Conservation (phyloP, 306 rosid species). For the Corylus americana region DNA sequence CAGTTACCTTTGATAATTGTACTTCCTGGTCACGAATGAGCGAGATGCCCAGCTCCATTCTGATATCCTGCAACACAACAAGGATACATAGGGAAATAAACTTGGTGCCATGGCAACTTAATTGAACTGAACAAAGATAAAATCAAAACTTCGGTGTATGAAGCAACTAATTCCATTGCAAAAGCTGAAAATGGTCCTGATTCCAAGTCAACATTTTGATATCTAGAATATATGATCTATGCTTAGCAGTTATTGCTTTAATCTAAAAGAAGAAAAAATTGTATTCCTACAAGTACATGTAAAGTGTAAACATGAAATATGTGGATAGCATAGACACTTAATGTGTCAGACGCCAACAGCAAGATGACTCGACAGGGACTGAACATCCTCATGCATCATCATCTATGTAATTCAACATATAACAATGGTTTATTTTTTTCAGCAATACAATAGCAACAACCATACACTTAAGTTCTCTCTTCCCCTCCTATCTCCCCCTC, state of each 20-base stretch:
- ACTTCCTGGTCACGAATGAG: slow-evolving; percentile 44
- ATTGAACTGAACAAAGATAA: not conserved
- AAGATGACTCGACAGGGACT: too few relatives aligned
- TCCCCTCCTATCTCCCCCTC: not conserved
- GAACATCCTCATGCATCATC: too few relatives aligned
- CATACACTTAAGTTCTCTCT: not conserved
- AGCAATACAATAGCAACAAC: not conserved
- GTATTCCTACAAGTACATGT: not conserved
- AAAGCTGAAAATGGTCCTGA: not conserved
- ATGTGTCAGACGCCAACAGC: too few relatives aligned
- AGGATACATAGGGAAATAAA: not conserved
- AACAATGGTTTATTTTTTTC: too few relatives aligned
- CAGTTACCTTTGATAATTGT: slow-evolving; percentile 52
- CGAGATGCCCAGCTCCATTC: slow-evolving; percentile 49
- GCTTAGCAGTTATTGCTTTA: not conserved
- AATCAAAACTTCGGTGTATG: not conserved
- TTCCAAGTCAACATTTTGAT: not conserved
- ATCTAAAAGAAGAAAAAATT: not conserved
- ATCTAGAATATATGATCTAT: not conserved
- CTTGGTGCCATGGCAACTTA: not conserved
- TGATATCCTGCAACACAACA: slow-evolving; percentile 34
- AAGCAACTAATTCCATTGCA: not conserved
- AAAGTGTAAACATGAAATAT: not conserved
- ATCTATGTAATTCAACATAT: too few relatives aligned
- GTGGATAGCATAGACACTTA: not conserved